A percentile compares a stretch with the other conserved stretches of the same genome.
Conservation (phyloP, 2,329 filamentous ascomycete species). For the Torrubiella hemipterigena region DNA sequence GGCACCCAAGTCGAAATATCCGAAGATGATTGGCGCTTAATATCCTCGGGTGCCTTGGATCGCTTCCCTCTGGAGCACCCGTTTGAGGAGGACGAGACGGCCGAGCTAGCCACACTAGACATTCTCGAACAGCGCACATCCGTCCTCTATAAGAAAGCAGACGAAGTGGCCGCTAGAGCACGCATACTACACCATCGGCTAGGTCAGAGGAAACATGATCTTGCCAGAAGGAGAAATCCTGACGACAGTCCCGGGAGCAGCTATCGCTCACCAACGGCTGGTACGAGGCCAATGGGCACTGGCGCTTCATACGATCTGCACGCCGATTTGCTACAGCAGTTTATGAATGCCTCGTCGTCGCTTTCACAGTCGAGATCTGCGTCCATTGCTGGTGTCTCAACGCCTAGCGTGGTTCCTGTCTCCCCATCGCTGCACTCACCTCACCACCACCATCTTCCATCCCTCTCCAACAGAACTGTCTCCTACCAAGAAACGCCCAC, state of each 20-base stretch:
- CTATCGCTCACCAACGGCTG: slow-evolving; percentile 16
- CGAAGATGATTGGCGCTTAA: slow-evolving; percentile 78
- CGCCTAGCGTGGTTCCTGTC: slow-evolving; percentile 12
- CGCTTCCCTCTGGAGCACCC: slow-evolving; percentile 67
- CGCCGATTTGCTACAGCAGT: slow-evolving; percentile 44
- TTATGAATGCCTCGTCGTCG: slow-evolving; percentile 15
- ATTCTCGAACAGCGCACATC: slow-evolving; percentile 70
- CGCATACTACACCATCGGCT: slow-evolving; percentile 73
- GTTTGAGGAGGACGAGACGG: slow-evolving; percentile 74
- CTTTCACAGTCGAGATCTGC: slow-evolving; percentile 14
- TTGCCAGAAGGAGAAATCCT: slow-evolving; percentile 14
- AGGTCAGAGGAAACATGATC: slow-evolving; percentile 18
- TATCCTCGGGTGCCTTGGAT: slow-evolving; percentile 71
- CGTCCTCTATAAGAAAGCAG: slow-evolving; percentile 67
- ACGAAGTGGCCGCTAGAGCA: slow-evolving; percentile 51
- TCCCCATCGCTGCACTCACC: slow-evolving; percentile 14
- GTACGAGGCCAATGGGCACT: slow-evolving; percentile 10
- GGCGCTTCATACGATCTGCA: slow-evolving; percentile 34
- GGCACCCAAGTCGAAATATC: slow-evolving; percentile 73
- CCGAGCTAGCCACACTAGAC: slow-evolving; percentile 72
- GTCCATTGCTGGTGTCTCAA: slow-evolving; percentile 14
- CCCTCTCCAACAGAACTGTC: slow-evolving; percentile 7
- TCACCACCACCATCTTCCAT: slow-evolving; percentile 9
- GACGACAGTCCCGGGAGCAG: slow-evolving; percentile 20
- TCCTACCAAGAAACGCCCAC: slow-evolving; percentile 15